Evolutionary conservation across 148 eudicot genomes (phyloP).

Genomic region (Rhododendron vialii): DNA sequence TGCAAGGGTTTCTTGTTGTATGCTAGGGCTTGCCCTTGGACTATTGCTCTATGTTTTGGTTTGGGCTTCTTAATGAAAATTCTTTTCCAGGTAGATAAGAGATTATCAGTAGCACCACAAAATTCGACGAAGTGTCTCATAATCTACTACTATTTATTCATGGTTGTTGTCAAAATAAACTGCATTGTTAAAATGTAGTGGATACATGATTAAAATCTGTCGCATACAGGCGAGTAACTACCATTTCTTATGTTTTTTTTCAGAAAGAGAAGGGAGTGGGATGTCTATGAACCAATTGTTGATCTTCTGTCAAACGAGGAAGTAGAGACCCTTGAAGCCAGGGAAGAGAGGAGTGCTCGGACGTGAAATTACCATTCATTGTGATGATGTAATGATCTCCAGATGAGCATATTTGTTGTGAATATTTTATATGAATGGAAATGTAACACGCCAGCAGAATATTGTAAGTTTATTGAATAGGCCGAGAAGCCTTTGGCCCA

Average conservation of each 20-base stretch:
- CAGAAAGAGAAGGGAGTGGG: conserved; percentile 98
- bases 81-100: not conserved
- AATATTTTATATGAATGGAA: not conserved
- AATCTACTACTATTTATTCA: not conserved
- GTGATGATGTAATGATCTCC: not conserved
- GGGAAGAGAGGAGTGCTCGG: conserved; percentile 59
- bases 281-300: conserved; percentile 86
- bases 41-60: not conserved
- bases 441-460: not conserved
- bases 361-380: not conserved
- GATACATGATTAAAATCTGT: not conserved
- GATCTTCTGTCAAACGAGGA: conserved; percentile 92
- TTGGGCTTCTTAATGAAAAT: not conserved
- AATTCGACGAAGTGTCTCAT: not conserved
- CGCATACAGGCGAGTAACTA: not conserved
- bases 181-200: not conserved
- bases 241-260: not conserved
- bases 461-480: not conserved
- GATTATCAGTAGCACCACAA: not conserved
- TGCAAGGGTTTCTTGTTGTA: not conserved
- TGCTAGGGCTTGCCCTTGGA: not conserved
- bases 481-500: too few relatives aligned
- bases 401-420: not conserved
- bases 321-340: conserved; percentile 83
- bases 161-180: not conserved